Conservation (phyloP, 164 flowering plant species). For the Annona cherimola region DNA sequence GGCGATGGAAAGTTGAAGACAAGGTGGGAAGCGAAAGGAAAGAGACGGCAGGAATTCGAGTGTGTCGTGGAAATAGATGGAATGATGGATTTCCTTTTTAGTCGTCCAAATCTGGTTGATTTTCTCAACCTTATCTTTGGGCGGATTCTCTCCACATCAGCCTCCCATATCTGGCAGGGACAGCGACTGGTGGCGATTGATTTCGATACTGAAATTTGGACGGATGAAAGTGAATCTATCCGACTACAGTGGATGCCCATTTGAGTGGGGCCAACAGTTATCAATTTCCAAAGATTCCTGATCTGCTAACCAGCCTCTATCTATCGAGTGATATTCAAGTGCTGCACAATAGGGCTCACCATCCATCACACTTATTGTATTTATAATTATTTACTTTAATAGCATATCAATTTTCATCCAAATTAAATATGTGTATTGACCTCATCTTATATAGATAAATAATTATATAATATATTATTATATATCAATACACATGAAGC, state of each 20-base stretch:
- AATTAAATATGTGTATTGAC: too few species aligned
- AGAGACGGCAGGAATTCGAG: neutral
- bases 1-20: neutral
- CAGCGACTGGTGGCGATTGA: conserved; percentile 16
- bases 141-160: conserved; percentile 13
- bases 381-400: too few species aligned
- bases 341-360: too few species aligned
- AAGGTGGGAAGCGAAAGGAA: neutral
- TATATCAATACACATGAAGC: too few species aligned
- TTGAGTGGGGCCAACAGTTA: neutral
- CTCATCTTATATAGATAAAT: too few species aligned
- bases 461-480: too few species aligned
- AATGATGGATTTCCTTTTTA: neutral
- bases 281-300: too few species aligned
- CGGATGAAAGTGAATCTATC: conserved; percentile 1
- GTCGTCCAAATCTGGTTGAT: neutral
- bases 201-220: conserved; percentile 1
- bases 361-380: too few species aligned
- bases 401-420: too few species aligned
- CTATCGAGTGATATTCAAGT: too few species aligned
- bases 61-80: too few species aligned
- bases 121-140: conserved; percentile 7
- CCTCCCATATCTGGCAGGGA: conserved; percentile 6
- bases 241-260: neutral
- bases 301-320: too few species aligned